Percentiles rank a stretch among this genome's conserved stretches.
Conservation (phyloP, 352 stramenopile genomes). For the Plasmopara muralis region DNA sequence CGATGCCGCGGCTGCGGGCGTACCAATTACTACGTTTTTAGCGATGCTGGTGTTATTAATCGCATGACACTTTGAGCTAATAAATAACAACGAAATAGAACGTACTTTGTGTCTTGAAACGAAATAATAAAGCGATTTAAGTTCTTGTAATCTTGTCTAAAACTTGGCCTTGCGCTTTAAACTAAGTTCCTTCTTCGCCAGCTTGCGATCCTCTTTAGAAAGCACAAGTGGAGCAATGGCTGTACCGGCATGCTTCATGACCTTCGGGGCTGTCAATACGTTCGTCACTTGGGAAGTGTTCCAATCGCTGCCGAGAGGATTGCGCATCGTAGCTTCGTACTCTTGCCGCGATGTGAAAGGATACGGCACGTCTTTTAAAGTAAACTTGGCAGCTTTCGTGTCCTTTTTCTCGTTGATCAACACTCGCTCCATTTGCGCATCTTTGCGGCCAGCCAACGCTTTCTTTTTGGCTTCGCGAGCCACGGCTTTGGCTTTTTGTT, state of each 20-base stretch:
- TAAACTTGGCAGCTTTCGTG: conserved; percentile 83
- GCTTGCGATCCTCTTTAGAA: conserved; percentile 79
- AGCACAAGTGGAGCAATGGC: conserved; percentile 92
- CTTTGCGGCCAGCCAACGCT: conserved; percentile 59
- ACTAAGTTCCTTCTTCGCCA: conserved; percentile 67
- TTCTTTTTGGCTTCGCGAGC: conserved; percentile 64
- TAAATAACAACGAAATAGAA: too few relatives aligned
- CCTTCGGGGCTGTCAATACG: conserved; percentile 89
- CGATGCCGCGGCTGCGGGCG: neutral
- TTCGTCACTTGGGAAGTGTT: conserved; percentile 90
- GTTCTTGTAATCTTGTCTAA: conserved; percentile 22
- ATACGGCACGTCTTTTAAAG: conserved; percentile 91
- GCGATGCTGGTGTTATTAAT: conserved; percentile 4
- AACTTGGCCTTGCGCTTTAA: conserved; percentile 83
- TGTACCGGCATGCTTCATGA: conserved; percentile 89
- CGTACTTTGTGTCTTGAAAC: too few relatives aligned
- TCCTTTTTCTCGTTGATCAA: conserved; percentile 87
- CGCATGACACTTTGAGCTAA: neutral
- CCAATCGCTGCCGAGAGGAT: conserved; percentile 91
- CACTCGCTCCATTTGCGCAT: conserved; percentile 61
- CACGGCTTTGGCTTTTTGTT: conserved; percentile 65
- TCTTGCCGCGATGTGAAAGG: conserved; percentile 95
- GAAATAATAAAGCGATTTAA: conserved; percentile 10
- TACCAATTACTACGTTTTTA: conserved; percentile 3
- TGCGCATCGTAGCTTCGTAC: conserved; percentile 96